Base-by-base conservation (phyloP, 306 rosid species). In the Acacia acuminata region DNA sequence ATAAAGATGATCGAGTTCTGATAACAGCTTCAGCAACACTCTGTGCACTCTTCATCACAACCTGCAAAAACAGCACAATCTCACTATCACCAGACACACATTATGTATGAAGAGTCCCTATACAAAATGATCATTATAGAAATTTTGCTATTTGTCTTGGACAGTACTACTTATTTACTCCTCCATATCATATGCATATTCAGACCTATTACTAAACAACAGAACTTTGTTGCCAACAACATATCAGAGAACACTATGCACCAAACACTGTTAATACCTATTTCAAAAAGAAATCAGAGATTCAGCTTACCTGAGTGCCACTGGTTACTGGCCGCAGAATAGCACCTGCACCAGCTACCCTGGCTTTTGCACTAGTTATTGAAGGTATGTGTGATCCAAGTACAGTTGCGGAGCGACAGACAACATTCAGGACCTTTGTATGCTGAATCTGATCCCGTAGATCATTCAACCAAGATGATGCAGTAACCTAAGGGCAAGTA, bases 391-490 rank as follows among this genome's bases (percentile, higher is more conserved):
- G 87, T 60, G 95, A 91, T 61, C 95, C 93, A 27, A 91, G 83
- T 36, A 90, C 91, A 80, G 90, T 85, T 60, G 95, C 95, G 45
- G 95, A 91, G 68, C 91, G 95, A 77, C 87, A 91, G 47, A 91
- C 89, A 63, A 91, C 91, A 76, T 85, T 91, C 30, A 91, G 88
- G 65, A 89, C 89, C 78, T 88, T 86, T 0, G 95, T 91, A 6
- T 7, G 90, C 83, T 89, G 90, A 64, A 91, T 83, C 73, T 89
- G 93, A 76, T 91, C 95, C 81, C 93, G 83, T 68, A 91, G 78
- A 86, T 89, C 93, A 83, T 91, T 91, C 80, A 91, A 60, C 95
- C 95, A 91, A 34, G 91, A 88, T 14, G 95, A 91, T 74, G 95
- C 90, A 30, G 86, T 89, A 76, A 91, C 93, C 95, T 89, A 73